These are phyloP conservation scores for Austroboletus niveus DNA, from an alignment of 1,284 basidiomycete genomes.

Conservation along the genomic window DNA sequence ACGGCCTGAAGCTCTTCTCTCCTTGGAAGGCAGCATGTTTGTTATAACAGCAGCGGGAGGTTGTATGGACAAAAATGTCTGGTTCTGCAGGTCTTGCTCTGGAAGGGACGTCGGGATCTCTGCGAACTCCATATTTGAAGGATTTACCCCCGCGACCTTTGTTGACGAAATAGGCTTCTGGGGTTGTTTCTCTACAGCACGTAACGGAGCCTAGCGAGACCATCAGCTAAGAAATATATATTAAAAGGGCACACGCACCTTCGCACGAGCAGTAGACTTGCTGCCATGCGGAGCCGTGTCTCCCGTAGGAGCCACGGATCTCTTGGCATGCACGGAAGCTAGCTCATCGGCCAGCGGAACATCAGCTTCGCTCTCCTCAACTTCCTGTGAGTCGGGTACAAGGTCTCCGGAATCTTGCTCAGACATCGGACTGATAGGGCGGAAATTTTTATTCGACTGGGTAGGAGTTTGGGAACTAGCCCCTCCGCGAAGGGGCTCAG, in stretches of 20 bases:
- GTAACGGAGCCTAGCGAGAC: neutral
- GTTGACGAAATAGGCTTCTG: constrained; percentile 9
- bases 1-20: constrained; percentile 1
- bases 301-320: constrained; percentile 10
- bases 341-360: constrained; percentile 39
- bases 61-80: constrained; percentile 1
- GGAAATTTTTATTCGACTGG: constrained; percentile 15
- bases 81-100: constrained; percentile 30
- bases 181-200: constrained; percentile 5
- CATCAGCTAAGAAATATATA: constrained; percentile 6
- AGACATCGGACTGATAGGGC: constrained; percentile 26
- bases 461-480: constrained; percentile 4
- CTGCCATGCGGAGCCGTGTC: neutral
- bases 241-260: constrained; percentile 15
- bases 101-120: constrained; percentile 40
- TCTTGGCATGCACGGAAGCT: constrained; percentile 11
- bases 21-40: constrained; percentile 5
- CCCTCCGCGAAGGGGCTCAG: constrained; percentile 41
- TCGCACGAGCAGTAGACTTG: constrained; percentile 10
- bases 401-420: constrained; percentile 27
- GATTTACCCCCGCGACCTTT: constrained; percentile 9
- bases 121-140: constrained; percentile 15
- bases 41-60: neutral
- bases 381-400: constrained; percentile 31
- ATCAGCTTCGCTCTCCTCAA: constrained; percentile 34